Evolutionary conservation across 2,329 filamentous ascomycete genomes (phyloP).

Genomic region (Aspergillus intermedius): DNA sequence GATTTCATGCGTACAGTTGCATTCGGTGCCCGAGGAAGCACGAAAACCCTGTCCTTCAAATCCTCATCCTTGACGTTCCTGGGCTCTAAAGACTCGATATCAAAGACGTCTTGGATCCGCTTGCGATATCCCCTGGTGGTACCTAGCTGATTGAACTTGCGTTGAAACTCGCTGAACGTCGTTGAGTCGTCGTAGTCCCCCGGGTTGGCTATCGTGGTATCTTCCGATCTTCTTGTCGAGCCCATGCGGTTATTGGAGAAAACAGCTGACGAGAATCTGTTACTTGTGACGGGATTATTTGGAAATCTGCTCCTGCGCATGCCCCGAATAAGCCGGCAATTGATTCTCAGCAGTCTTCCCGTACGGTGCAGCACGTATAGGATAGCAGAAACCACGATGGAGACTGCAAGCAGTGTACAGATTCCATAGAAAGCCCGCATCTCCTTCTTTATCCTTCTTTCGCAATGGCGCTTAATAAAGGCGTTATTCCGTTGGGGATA

Average conservation of each 20-base stretch:
- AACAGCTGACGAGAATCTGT: background rate
- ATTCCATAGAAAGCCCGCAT: slow-evolving; percentile 10
- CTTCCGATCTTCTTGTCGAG: background rate
- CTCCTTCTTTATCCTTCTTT: slow-evolving; percentile 7
- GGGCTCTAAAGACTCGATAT: slow-evolving; percentile 10
- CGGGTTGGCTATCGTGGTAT: background rate
- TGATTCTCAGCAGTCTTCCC: background rate
- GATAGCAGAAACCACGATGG: slow-evolving; percentile 5
- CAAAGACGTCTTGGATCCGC: slow-evolving; percentile 15
- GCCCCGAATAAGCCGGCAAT: slow-evolving; percentile 3
- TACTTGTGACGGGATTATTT: background rate
- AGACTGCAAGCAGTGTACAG: slow-evolving; percentile 6
- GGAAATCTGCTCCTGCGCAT: background rate
- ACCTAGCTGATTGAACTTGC: slow-evolving; percentile 7
- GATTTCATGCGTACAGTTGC: slow-evolving; percentile 8
- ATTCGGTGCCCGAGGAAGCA: slow-evolving; percentile 16
- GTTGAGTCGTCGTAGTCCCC: background rate
- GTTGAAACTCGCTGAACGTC: slow-evolving; percentile 4
- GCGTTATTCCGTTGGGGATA: slow-evolving; percentile 7
- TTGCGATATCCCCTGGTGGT: slow-evolving; percentile 8
- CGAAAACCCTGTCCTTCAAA: slow-evolving; percentile 8
- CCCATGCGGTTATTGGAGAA: slow-evolving; percentile 1
- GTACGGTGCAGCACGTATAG: slow-evolving; percentile 6
- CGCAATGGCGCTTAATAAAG: slow-evolving; percentile 9
- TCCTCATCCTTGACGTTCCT: background rate